phyloP scores from a whole-genome alignment of 2,329 filamentous ascomycete genomes.

The Trichoderma asperellum region DNA sequence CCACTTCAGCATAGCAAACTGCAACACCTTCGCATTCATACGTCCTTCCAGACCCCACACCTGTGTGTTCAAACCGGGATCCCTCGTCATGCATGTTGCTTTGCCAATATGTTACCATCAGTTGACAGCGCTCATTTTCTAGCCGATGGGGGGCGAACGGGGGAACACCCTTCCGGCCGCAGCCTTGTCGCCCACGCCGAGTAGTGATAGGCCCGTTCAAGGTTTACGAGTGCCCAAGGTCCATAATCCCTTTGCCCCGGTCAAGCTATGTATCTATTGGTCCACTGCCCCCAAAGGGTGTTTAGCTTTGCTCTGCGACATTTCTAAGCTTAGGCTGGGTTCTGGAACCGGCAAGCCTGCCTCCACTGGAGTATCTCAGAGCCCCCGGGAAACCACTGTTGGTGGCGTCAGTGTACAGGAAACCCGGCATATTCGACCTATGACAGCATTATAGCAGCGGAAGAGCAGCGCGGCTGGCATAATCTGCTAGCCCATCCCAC shows the following conservation, averaged over 20 bases:
- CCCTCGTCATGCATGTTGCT: slow-evolving; percentile 1
- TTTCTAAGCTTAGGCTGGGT: background rate
- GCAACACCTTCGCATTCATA: slow-evolving; percentile 3
- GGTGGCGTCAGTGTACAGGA: slow-evolving; percentile 8
- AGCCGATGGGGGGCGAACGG: slow-evolving; percentile 2
- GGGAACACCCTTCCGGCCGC: slow-evolving; percentile 3
- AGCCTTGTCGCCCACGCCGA: background rate
- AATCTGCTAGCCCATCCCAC: background rate
- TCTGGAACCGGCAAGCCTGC: background rate
- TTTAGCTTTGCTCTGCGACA: slow-evolving; percentile 2
- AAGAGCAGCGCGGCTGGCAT: background rate
- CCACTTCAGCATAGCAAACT: slow-evolving; percentile 2
- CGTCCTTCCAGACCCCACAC: slow-evolving; percentile 10
- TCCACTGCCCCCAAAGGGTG: slow-evolving; percentile 9
- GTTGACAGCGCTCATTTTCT: slow-evolving; percentile 10
- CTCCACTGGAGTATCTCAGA: slow-evolving; percentile 7
- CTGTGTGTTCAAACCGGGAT: slow-evolving; percentile 10
- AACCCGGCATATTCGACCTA: background rate
- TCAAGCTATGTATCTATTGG: slow-evolving; percentile 6
- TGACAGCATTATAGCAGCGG: background rate
- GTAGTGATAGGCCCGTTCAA: slow-evolving; percentile 15
- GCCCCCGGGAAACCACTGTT: background rate
- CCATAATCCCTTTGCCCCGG: background rate
- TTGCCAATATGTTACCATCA: slow-evolving; percentile 1
- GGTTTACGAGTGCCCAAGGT: slow-evolving; percentile 13